A percentile compares a stretch with the other conserved stretches of the same genome.
phyloP scores from a whole-genome alignment of 2,329 filamentous ascomycete species.

The Sporothrix pallida region DNA sequence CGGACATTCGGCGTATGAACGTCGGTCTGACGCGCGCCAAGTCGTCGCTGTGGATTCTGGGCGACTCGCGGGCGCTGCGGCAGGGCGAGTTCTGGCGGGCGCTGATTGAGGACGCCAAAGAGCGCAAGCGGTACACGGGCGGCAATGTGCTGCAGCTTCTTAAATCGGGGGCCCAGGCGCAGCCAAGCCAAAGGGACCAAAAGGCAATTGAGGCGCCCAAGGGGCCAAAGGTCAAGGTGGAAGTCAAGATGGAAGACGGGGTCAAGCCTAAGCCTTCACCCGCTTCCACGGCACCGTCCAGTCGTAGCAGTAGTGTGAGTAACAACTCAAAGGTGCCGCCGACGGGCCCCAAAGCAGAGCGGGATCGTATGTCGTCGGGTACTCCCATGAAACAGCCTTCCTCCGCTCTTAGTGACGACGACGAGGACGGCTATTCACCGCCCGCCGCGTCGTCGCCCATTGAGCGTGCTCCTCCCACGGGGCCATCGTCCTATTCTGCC shows the following conservation, averaged over 20 bases:
- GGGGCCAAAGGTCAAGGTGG: constrained; percentile 37
- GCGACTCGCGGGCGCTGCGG: constrained; percentile 83
- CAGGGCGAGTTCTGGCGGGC: constrained; percentile 91
- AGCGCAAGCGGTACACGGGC: constrained; percentile 75
- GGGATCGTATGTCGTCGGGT: background rate
- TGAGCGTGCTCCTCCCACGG: background rate
- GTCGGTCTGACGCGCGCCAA: constrained; percentile 96
- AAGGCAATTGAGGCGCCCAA: background rate
- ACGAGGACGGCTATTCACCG: constrained; percentile 35
- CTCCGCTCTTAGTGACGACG: constrained; percentile 19
- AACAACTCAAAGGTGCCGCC: constrained; percentile 19
- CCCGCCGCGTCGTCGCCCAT: constrained; percentile 33
- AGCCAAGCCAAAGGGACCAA: too few species aligned
- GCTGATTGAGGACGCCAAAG: constrained; percentile 80
- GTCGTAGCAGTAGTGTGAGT: constrained; percentile 34
- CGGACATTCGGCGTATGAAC: constrained; percentile 98
- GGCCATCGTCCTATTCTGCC: background rate
- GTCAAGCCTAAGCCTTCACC: background rate
- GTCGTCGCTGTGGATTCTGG: constrained; percentile 94
- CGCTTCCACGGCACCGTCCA: constrained; percentile 7
- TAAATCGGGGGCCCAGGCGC: constrained; percentile 12
- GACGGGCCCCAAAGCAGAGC: constrained; percentile 16
- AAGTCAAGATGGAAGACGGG: constrained; percentile 45
- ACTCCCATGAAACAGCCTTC: background rate
- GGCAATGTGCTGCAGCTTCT: constrained; percentile 63